Evolutionary conservation across 1,284 basidiomycete species (phyloP).

Genomic region (Leccinum pachyderme): DNA sequence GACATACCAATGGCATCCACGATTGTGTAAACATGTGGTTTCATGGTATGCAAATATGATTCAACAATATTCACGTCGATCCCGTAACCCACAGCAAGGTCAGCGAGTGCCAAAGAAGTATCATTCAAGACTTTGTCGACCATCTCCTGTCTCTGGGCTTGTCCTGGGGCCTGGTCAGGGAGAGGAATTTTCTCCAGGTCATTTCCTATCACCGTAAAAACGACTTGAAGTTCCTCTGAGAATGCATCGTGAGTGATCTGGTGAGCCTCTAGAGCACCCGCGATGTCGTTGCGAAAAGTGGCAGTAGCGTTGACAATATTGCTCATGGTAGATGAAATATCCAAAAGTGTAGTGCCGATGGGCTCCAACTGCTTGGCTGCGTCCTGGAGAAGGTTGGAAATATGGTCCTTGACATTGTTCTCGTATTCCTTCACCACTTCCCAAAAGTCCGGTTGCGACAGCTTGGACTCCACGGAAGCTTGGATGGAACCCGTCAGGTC

Average conservation of each 20-base stretch:
- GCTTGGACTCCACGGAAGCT: not conserved
- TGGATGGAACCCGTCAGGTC: not conserved
- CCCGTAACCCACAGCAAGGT: not conserved
- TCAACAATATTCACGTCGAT: slow-evolving; percentile 2
- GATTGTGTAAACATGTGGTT: not conserved
- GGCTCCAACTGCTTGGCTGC: slow-evolving; percentile 1
- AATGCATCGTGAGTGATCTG: slow-evolving; percentile 2
- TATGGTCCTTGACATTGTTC: slow-evolving; percentile 1
- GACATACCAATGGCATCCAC: slow-evolving; percentile 12
- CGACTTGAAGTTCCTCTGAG: slow-evolving; percentile 1
- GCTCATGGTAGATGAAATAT: slow-evolving; percentile 7
- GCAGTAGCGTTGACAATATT: slow-evolving; percentile 12
- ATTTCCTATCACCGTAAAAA: not conserved
- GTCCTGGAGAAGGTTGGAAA: slow-evolving; percentile 3
- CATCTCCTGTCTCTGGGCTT: slow-evolving; percentile 1
- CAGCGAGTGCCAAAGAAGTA: not conserved
- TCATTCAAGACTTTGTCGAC: slow-evolving; percentile 11
- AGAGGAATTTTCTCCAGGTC: slow-evolving; percentile 1
- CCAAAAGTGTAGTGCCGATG: slow-evolving; percentile 1
- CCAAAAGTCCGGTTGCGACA: slow-evolving; percentile 11
- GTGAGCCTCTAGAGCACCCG: slow-evolving; percentile 4
- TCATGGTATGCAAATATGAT: slow-evolving; percentile 2
- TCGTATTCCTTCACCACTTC: slow-evolving; percentile 3
- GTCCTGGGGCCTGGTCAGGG: slow-evolving; percentile 3
- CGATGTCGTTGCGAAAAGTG: slow-evolving; percentile 10